Percentiles rank a stretch among this genome's conserved stretches.
These are phyloP conservation scores for Candida multigemmis DNA, from an alignment of 805 yeast species.

Conservation along the genomic window DNA sequence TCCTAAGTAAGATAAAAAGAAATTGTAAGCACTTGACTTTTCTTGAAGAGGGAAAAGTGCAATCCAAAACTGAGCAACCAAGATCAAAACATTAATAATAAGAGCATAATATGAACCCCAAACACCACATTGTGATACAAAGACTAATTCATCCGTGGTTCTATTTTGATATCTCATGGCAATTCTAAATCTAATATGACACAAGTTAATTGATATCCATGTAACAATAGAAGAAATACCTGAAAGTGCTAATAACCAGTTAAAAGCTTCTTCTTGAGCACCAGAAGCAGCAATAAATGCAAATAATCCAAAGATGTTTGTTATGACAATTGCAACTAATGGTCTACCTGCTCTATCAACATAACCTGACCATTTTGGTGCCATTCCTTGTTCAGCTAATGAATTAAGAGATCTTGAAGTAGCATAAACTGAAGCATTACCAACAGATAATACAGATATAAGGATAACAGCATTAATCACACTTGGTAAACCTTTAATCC, in stretches of 20 bases:
- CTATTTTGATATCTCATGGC: conserved; percentile 50
- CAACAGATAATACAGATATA: conserved; percentile 32
- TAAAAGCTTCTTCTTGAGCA: conserved; percentile 43
- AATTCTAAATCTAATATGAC: conserved; percentile 53
- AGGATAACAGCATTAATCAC: conserved; percentile 29
- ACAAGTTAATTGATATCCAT: conserved; percentile 52
- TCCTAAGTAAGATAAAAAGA: conserved; percentile 23
- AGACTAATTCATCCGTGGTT: conserved; percentile 43
- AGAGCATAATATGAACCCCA: conserved; percentile 47
- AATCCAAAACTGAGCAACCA: conserved; percentile 58
- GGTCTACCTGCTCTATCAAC: conserved; percentile 25
- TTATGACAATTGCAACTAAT: conserved; percentile 21
- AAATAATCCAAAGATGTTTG: conserved; percentile 49
- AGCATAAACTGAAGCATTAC: conserved; percentile 17
- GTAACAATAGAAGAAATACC: conserved; percentile 55
- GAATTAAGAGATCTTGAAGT: conserved; percentile 26
- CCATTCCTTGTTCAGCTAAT: conserved; percentile 26
- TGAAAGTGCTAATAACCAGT: conserved; percentile 59
- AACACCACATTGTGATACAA: conserved; percentile 40
- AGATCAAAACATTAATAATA: conserved; percentile 37
- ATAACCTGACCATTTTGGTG: conserved; percentile 24
- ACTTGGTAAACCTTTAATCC: conserved; percentile 24
- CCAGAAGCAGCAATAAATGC: conserved; percentile 54
- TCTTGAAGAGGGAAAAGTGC: conserved; percentile 52
- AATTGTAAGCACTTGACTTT: conserved; percentile 18